Conservation (phyloP, 352 stramenopile genomes). For the Globisporangium alternatum region DNA sequence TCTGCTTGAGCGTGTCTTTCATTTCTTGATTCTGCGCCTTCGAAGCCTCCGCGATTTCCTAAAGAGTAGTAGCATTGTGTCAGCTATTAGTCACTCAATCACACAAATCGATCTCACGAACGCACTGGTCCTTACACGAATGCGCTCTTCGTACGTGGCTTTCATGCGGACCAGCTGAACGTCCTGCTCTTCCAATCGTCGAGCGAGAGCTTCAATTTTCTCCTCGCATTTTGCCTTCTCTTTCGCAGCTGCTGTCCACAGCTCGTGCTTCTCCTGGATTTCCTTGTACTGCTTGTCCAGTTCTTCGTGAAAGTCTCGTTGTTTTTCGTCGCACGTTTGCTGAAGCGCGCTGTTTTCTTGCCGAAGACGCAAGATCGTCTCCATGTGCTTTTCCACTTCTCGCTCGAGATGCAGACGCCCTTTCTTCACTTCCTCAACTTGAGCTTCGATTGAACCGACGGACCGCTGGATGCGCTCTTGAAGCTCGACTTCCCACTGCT, state of each 20-base stretch:
- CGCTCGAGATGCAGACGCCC: conserved; percentile 50
- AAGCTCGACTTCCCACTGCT: conserved; percentile 48
- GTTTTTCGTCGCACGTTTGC: conserved; percentile 36
- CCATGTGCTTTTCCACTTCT: conserved; percentile 61
- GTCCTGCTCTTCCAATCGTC: conserved; percentile 43
- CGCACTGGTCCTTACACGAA: conserved; percentile 24
- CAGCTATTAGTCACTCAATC: background rate
- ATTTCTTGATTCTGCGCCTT: conserved; percentile 31
- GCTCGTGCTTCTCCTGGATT: conserved; percentile 41
- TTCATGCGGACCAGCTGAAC: conserved; percentile 30
- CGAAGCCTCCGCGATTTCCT: conserved; percentile 25
- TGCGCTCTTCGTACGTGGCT: conserved; percentile 44
- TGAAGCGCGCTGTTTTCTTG: conserved; percentile 59
- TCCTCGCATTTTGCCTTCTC: conserved; percentile 40
- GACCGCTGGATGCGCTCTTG: conserved; percentile 57
- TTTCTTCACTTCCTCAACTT: conserved; percentile 68
- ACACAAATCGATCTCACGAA: background rate
- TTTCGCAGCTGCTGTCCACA: conserved; percentile 27
- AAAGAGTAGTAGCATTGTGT: background rate
- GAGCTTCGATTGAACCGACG: conserved; percentile 47
- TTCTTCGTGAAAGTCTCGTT: conserved; percentile 26
- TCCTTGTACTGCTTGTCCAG: conserved; percentile 40
- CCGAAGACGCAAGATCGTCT: conserved; percentile 47
- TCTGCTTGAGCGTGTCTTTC: conserved; percentile 28
- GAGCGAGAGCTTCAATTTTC: conserved; percentile 34